phyloP scores from a whole-genome alignment of 2,329 filamentous ascomycete genomes.

The Aspergillus ochraceoroseus region DNA sequence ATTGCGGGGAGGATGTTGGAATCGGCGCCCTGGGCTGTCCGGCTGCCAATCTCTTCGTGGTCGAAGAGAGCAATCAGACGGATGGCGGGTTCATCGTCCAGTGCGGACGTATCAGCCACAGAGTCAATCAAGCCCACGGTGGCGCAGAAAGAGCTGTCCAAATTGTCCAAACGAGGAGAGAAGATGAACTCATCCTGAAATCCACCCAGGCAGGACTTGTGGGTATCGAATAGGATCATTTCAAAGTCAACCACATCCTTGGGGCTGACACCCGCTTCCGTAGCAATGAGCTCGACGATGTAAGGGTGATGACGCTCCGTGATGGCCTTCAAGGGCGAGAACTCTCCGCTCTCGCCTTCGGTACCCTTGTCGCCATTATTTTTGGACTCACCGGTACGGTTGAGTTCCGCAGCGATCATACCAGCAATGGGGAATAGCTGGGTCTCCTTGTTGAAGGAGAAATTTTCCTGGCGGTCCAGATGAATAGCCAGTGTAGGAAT shows the following conservation, averaged over 20 bases:
- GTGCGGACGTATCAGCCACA: constrained; percentile 56
- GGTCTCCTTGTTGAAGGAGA: constrained; percentile 94
- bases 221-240: constrained; percentile 93
- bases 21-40: constrained; percentile 86
- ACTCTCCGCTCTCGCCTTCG: constrained; percentile 49
- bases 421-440: constrained; percentile 93
- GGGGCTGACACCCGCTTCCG: constrained; percentile 65
- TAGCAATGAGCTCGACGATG: constrained; percentile 77
- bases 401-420: constrained; percentile 80
- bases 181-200: constrained; percentile 93
- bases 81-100: constrained; percentile 74
- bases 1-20: constrained; percentile 87
- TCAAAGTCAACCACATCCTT: constrained; percentile 86
- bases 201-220: constrained; percentile 82
- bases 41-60: constrained; percentile 94
- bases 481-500: constrained; percentile 94
- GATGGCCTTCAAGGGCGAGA: constrained; percentile 70
- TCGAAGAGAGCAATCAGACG: constrained; percentile 94
- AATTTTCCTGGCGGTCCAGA: constrained; percentile 77
- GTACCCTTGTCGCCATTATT: constrained; percentile 27
- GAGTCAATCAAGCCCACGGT: constrained; percentile 81
- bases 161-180: constrained; percentile 90
- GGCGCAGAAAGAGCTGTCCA: constrained; percentile 93
- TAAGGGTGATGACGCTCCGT: constrained; percentile 83
- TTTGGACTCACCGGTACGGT: constrained; percentile 57